These are phyloP conservation scores for Bipolaris gigantea DNA, from an alignment of 2,329 filamentous ascomycete genomes.

Conservation along the genomic window DNA sequence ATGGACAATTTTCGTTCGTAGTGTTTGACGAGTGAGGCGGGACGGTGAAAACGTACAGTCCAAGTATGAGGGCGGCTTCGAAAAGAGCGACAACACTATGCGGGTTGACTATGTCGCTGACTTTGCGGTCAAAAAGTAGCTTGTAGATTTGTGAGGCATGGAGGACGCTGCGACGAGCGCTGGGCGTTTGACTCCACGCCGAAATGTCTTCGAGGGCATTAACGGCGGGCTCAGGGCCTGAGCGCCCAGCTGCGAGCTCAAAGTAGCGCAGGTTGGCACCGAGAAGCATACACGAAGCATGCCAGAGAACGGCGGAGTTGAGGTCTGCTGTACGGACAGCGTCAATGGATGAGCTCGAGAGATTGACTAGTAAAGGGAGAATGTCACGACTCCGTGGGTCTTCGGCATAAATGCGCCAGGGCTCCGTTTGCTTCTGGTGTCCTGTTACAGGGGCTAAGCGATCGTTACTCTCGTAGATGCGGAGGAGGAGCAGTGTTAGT, in stretches of 20 bases:
- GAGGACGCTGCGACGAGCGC: conserved; percentile 54
- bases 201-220: conserved; percentile 56
- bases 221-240: conserved; percentile 51
- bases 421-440: conserved; percentile 36
- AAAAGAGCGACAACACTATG: conserved; percentile 56
- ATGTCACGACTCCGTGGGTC: conserved; percentile 51
- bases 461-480: conserved; percentile 42
- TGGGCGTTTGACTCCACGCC: conserved; percentile 54
- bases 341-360: conserved; percentile 48
- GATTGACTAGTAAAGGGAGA: conserved; percentile 41
- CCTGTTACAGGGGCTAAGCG: conserved; percentile 32
- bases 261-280: conserved; percentile 57
- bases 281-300: conserved; percentile 56
- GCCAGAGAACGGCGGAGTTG: conserved; percentile 57
- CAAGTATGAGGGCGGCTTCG: conserved; percentile 55
- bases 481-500: conserved; percentile 37
- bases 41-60: conserved; percentile 56
- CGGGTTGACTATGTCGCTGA: conserved; percentile 56
- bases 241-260: conserved; percentile 55
- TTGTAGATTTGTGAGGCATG: conserved; percentile 59
- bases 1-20: conserved; percentile 34
- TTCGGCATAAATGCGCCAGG: conserved; percentile 51
- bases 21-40: conserved; percentile 4
- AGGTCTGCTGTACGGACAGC: conserved; percentile 50
- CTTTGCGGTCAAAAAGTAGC: conserved; percentile 54